Evolutionary conservation across 352 stramenopile genomes (phyloP), one percentile per base, ranked within the genome.

Genomic region (Globisporangium irregulare): DNA sequence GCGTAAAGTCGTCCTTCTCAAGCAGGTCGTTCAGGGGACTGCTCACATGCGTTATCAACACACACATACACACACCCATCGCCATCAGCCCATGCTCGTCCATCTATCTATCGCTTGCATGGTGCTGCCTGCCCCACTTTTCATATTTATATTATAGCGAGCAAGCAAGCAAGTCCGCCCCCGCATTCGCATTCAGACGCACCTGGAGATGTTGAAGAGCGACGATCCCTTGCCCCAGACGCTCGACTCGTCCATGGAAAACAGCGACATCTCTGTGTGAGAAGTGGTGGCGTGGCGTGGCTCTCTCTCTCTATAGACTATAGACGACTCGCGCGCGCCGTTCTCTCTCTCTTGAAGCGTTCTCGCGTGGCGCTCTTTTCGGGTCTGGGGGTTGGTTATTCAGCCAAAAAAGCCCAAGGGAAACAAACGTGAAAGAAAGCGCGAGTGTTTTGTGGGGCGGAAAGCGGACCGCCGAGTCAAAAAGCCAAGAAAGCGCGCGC

Each of bases 1-100:
- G 78, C 25, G 93, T 98, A 71, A 97, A 99, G 56, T 89, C 76
- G 10, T 95, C 91, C 48, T 89, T 93, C 72, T 99, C 96, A 12
- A 99, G 82, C 57, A 99, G 75, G 67, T 99, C 96, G 64, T 98
- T 97, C 15, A 99, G 75, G 29, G 96, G 94, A 64, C 92, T 96
- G 58, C 54, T 10, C 41, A 4, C 53, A 38, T 34, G 43, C 22
- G 34, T 53, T 18, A 58, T 22, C 27, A 41, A 54, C 20, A 62
- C 1, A 4, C 51, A 10, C 59, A 71, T 27, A 43, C 48, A 18
- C 14, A n/a, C 41, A 48, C 41, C n/a, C 25, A 50, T 15, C 55
- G 18, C 38, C 48, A 24, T 64, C 25, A 32, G 24, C 41, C 15
- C 41, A 6, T 43, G 15, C 36, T 43, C 36, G 36, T 43, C 36